Percentiles rank a stretch among this genome's conserved stretches.
These are phyloP conservation scores for Coniochaeta sp. DNA, from an alignment of 2,329 filamentous ascomycete genomes.

Conservation along the genomic window DNA sequence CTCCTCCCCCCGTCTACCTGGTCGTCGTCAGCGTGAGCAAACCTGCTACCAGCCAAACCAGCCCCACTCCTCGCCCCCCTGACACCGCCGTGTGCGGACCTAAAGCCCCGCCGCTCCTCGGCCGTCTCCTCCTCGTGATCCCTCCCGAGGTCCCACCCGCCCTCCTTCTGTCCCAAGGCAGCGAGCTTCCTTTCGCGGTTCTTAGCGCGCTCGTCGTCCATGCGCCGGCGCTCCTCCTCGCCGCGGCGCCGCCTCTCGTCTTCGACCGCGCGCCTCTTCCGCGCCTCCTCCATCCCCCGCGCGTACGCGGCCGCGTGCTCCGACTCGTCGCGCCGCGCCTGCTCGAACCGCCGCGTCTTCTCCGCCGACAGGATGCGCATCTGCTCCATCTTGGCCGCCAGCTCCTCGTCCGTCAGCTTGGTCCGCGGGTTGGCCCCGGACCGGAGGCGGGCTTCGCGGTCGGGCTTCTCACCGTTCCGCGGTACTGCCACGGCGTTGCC, in stretches of 20 bases:
- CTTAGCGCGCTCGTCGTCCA: slow-evolving; percentile 53
- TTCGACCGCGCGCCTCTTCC: slow-evolving; percentile 42
- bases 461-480: slow-evolving; percentile 19
- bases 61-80: slow-evolving; percentile 28
- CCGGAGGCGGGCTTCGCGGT: slow-evolving; percentile 33
- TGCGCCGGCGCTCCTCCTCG: slow-evolving; percentile 42
- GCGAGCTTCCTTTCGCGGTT: slow-evolving; percentile 56
- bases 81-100: slow-evolving; percentile 28
- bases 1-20: slow-evolving; percentile 10
- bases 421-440: slow-evolving; percentile 53
- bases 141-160: slow-evolving; percentile 44
- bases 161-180: slow-evolving; percentile 41
- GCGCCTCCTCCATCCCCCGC: slow-evolving; percentile 48
- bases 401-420: slow-evolving; percentile 52
- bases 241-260: slow-evolving; percentile 42
- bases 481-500: slow-evolving; percentile 14
- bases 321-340: slow-evolving; percentile 48
- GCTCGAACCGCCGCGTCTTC: slow-evolving; percentile 51
- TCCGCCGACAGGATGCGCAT: slow-evolving; percentile 53
- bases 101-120: slow-evolving; percentile 33
- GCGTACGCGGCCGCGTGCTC: slow-evolving; percentile 48
- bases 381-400: slow-evolving; percentile 52
- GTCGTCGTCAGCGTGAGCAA: slow-evolving; percentile 21
- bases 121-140: slow-evolving; percentile 24
- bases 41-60: slow-evolving; percentile 35